Percentiles rank a stretch among this genome's conserved stretches.
phyloP scores from a whole-genome alignment of 768 basidiomycete species.

The Psilocybe azurescens region DNA sequence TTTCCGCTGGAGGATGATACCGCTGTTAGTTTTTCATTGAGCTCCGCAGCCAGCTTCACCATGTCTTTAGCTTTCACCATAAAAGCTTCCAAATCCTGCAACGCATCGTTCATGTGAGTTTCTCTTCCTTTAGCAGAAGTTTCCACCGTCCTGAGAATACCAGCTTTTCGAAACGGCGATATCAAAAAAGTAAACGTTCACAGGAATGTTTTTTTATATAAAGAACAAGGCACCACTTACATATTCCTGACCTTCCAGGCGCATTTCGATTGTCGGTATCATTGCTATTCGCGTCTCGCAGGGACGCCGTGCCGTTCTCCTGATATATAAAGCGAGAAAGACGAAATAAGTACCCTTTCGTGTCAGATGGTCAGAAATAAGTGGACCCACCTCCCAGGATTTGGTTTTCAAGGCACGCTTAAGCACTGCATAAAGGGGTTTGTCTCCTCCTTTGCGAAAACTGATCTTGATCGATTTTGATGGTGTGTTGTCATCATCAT shows the following conservation, averaged over 20 bases:
- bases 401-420: constrained; percentile 27
- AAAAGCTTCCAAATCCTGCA: constrained; percentile 87
- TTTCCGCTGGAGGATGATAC: constrained; percentile 24
- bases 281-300: constrained; percentile 18
- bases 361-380: constrained; percentile 4
- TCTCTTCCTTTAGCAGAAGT: constrained; percentile 65
- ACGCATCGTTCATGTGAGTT: constrained; percentile 72
- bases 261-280: constrained; percentile 23
- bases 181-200: constrained; percentile 17
- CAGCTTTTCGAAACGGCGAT: constrained; percentile 52
- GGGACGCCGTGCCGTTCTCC: constrained; percentile 14
- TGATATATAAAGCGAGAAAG: constrained; percentile 19
- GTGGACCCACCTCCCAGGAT: constrained; percentile 28
- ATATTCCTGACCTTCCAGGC: constrained; percentile 28
- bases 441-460: constrained; percentile 92
- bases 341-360: constrained; percentile 7
- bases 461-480: constrained; percentile 74
- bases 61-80: constrained; percentile 94
- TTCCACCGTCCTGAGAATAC: constrained; percentile 81
- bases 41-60: constrained; percentile 86
- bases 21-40: constrained; percentile 80
- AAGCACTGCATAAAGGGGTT: constrained; percentile 72
- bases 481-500: constrained; percentile 40
- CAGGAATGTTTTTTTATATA: constrained; percentile 4
- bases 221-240: constrained; percentile 20